Percentiles rank a stretch among this genome's conserved stretches.
These are phyloP conservation scores for Candida ovalis DNA, from an alignment of 805 yeast genomes.

Conservation along the genomic window DNA sequence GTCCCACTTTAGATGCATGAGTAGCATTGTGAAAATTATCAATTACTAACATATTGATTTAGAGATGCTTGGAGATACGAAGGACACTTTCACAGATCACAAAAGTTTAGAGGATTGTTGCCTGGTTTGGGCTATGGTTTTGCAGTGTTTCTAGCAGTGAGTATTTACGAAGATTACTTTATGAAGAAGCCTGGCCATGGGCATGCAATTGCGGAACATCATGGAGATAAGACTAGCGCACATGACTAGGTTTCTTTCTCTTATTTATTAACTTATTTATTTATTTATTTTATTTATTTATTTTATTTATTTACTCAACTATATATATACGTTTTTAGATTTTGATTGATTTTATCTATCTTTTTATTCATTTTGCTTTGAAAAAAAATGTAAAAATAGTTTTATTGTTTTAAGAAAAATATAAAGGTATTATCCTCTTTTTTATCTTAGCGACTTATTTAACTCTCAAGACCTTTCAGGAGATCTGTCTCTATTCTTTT, in stretches of 20 bases:
- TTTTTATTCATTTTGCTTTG: too few species aligned
- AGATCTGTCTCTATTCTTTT: constrained; percentile 27
- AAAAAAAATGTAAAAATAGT: too few species aligned
- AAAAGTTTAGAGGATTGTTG: constrained; percentile 65
- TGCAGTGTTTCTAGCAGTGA: constrained; percentile 66
- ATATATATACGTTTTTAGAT: neutral
- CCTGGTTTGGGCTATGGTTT: constrained; percentile 81
- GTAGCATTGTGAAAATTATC: too few species aligned
- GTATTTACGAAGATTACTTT: constrained; percentile 56
- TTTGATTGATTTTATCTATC: too few species aligned
- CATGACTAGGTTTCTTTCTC: constrained; percentile 1
- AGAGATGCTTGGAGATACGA: constrained; percentile 92
- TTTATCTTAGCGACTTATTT: neutral
- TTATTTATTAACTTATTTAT: neutral
- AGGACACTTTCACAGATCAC: constrained; percentile 70
- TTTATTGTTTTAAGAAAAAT: too few species aligned
- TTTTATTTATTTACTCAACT: constrained; percentile 6
- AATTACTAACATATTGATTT: neutral
- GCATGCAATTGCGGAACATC: neutral
- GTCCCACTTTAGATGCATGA: too few species aligned
- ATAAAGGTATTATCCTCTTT: neutral
- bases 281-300: too few species aligned
- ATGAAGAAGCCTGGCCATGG: constrained; percentile 8
- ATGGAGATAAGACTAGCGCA: neutral
- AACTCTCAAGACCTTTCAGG: constrained; percentile 20